Evolutionary conservation across 257 asterid genomes (phyloP), one percentile per base, ranked within the genome.

Genomic region (Knoxia roxburghii): DNA sequence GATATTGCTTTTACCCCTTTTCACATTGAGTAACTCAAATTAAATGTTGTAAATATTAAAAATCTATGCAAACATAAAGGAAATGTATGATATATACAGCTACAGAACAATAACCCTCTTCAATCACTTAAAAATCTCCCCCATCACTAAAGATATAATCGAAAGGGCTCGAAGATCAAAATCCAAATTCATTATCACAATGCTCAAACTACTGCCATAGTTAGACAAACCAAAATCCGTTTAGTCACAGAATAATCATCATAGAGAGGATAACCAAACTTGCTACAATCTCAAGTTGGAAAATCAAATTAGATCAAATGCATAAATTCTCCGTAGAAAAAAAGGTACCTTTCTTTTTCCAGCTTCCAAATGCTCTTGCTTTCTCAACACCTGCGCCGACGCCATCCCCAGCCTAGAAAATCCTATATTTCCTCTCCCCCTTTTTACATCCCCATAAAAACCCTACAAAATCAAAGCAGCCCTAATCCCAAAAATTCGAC

Each of bases 321-420:
- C 39, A 48, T 21, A 29, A 48, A 65, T 65, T 30, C 62, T 15
- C 21, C 41, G 12, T n/a, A 57, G 8, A 32, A 14, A 1, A 17
- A 7, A 35, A 20, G n/a, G 30, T 66, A 90, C 98, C 98, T 78
- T 85, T 67, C 51, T 86, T 72, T 73, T 84, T 39, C 97, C 97
- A 76, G 96, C 96, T 83, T 82, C 89, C 83, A 84, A 80, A 82
- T 86, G 84, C 73, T 77, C 89, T 73, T 84, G 86, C 82, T 90
- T 90, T 77, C 74, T 83, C 75, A 77, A 66, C 57, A 82, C 92
- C 89, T 90, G 91, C 72, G 80, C 95, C 80, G 96, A 84, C 83
- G 97, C 95, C 97, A 88, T 90, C 77, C 70, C 33, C 46, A 66
- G 24, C 51, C 45, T n/a, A 29, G 7, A 26, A 48, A 46, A 18